phyloP scores from a whole-genome alignment of 805 yeast species.

The Blastobotrys robertii region DNA sequence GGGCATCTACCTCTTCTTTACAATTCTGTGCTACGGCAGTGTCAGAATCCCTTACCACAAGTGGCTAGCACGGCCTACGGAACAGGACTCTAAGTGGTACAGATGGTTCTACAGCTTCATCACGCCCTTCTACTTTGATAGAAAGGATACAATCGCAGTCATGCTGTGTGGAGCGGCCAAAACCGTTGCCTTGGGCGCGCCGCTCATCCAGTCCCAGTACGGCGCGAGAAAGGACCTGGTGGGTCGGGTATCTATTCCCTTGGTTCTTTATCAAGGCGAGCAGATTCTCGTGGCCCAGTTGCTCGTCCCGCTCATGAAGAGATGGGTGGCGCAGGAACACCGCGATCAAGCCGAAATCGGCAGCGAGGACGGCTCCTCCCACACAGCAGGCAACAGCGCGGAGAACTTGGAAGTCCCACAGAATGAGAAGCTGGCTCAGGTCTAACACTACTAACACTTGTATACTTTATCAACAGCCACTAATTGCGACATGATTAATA shows the following conservation, averaged over 20 bases:
- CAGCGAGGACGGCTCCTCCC: too few relatives aligned
- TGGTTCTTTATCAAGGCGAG: conserved; percentile 79
- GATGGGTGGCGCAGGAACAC: conserved; percentile 42
- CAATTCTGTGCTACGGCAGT: conserved; percentile 46
- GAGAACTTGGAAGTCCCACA: too few relatives aligned
- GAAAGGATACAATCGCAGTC: conserved; percentile 64
- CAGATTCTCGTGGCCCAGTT: conserved; percentile 78
- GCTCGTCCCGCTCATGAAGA: conserved; percentile 52
- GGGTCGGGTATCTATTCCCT: conserved; percentile 68
- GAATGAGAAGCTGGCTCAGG: too few relatives aligned
- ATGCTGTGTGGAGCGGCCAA: conserved; percentile 90
- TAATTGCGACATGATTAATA: not conserved
- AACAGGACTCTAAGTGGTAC: conserved; percentile 37
- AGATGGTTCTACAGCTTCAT: conserved; percentile 33
- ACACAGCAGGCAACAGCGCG: too few relatives aligned
- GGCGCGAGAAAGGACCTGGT: conserved; percentile 42
- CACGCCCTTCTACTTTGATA: conserved; percentile 60
- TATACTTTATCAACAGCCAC: not conserved
- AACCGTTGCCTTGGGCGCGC: conserved; percentile 87
- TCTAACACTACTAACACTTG: not conserved
- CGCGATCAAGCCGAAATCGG: too few relatives aligned
- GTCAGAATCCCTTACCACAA: conserved; percentile 50
- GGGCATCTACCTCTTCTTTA: conserved; percentile 71
- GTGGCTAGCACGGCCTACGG: conserved; percentile 34
- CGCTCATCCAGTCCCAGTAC: conserved; percentile 70